Evolutionary conservation across 495 filamentous ascomycete genomes (phyloP), one percentile per base, ranked within the genome.

Genomic region (Tirmania nivea): DNA sequence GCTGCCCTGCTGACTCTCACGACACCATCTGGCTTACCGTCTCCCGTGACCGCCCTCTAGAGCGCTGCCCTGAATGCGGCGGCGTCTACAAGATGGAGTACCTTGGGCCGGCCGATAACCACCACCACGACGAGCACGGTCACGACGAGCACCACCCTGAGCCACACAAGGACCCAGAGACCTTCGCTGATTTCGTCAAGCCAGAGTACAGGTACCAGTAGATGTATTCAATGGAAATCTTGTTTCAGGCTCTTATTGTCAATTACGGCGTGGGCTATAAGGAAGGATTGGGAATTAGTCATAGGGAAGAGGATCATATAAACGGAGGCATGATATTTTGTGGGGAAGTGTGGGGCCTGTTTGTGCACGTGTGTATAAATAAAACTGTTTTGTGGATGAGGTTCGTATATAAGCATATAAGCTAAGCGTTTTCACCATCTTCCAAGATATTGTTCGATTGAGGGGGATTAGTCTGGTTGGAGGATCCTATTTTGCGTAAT

Each of bases 31-130:
- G 90, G 90, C 75, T 94, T 58, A 81, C 79, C 34, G 84, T 94
- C 67, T 81, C 84, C 63, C 85, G 86, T 63, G 81, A 86, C 57
- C 87, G 88, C 68, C 90, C 90, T 42, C 65, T 94, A 57, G 79
- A 90, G 71, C 84, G 90, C 62, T 97, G 90, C 79, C 73, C 76
- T 64, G 90, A 97, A 75, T 97, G 90, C 73, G 92, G 92, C 52
- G 79, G 77, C 71, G 84, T 87, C 60, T 83, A 88, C 70, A 94
- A 92, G 79, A 85, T 95, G 79, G 84, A 95, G 67, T 97, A 95
- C 67, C 67, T 95, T 54, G 90, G 90, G 36, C 83, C 86, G 34
- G 63, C 75, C 63, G 82, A 83, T 56, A 80, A 86, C 65, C 72
- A 79, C 59, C 69, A 69, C 61, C 72, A 74, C 62, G 68, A 75